These are phyloP conservation scores for Blastocystis hominis DNA, from an alignment of 352 stramenopile species.

Conservation along the genomic window DNA sequence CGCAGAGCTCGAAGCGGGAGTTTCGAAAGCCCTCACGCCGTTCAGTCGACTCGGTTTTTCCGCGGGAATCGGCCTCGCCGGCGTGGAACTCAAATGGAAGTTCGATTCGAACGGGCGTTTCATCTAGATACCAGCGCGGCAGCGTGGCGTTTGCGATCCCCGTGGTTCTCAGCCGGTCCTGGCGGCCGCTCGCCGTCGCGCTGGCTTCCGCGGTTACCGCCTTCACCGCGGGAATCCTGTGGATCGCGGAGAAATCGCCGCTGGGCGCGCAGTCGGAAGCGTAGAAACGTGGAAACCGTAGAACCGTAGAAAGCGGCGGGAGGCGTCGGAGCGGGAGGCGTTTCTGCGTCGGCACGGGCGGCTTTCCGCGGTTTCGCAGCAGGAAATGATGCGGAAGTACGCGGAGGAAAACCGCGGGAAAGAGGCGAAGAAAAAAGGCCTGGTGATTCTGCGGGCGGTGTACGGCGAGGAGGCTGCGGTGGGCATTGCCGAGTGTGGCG, in stretches of 20 bases:
- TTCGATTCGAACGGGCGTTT: background rate
- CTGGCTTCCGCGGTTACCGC: background rate
- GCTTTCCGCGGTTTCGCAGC: background rate
- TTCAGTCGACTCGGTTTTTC: background rate
- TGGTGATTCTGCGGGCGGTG: background rate
- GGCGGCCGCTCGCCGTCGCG: background rate
- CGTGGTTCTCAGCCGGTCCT: background rate
- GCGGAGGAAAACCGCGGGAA: background rate
- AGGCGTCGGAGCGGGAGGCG: background rate
- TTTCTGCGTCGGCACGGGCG: background rate
- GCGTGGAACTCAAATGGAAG: background rate
- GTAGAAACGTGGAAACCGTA: background rate
- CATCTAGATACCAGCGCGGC: background rate
- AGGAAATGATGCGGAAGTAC: background rate
- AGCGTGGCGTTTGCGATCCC: conserved; percentile 10
- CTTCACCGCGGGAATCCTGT: background rate
- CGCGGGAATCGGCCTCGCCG: background rate
- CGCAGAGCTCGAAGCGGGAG: background rate
- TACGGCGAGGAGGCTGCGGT: background rate
- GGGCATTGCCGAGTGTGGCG: background rate
- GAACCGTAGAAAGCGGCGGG: background rate
- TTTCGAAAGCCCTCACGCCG: background rate
- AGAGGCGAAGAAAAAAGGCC: background rate
- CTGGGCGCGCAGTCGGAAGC: background rate
- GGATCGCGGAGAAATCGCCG: background rate